These are phyloP conservation scores for Irpex sp. DNA, from an alignment of 1,284 basidiomycete species.

Conservation along the genomic window DNA sequence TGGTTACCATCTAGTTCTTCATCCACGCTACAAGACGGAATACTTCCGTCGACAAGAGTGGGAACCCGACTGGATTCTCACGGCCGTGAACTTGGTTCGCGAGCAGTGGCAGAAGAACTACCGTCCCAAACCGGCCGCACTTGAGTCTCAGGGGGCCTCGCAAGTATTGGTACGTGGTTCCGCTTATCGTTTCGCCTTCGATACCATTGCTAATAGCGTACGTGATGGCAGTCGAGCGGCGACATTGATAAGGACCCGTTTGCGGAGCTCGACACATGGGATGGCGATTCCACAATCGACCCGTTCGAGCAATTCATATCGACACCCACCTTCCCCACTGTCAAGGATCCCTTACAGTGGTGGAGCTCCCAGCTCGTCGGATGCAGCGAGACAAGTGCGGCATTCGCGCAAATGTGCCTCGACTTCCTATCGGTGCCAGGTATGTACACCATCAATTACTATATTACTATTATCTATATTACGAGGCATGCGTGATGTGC, in stretches of 20 bases:
- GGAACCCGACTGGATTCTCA: not conserved
- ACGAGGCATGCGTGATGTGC: too few species aligned
- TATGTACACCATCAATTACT: not conserved
- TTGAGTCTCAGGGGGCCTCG: too few species aligned
- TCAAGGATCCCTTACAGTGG: not conserved
- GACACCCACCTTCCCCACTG: not conserved
- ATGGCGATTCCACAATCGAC: not conserved
- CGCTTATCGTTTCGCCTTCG: not conserved
- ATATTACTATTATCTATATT: too few species aligned
- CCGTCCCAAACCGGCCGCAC: not conserved
- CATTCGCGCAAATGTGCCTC: not conserved
- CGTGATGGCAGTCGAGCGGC: too few species aligned
- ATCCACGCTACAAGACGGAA: conserved; percentile 1
- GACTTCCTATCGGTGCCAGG: conserved; percentile 2
- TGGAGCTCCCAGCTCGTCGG: not conserved
- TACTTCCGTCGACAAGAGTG: conserved; percentile 3
- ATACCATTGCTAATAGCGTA: not conserved
- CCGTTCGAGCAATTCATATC: not conserved
- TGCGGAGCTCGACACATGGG: not conserved
- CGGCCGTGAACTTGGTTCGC: not conserved
- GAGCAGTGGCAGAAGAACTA: not conserved
- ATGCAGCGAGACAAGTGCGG: not conserved
- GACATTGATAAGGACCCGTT: not conserved
- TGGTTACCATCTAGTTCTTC: not conserved
- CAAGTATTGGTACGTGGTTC: too few species aligned